Evolutionary conservation across 2,329 filamentous ascomycete species (phyloP).

Genomic region (Seiridium unicorne): DNA sequence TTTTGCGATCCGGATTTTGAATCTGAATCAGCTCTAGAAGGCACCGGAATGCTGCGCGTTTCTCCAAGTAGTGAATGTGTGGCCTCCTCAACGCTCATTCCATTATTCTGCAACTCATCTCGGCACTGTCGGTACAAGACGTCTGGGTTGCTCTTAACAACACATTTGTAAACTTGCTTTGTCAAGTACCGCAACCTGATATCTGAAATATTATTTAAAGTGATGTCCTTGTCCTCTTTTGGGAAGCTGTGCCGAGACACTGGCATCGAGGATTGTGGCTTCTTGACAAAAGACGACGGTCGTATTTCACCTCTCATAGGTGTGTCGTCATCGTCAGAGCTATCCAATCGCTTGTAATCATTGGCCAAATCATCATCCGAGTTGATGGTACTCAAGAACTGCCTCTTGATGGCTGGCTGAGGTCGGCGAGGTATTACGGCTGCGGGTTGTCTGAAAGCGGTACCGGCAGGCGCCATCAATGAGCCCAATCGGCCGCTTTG

Average conservation of each 20-base stretch:
- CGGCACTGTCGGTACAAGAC: slow-evolving; percentile 26
- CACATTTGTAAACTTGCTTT: slow-evolving; percentile 25
- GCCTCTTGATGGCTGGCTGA: slow-evolving; percentile 30
- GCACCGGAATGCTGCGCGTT: not conserved
- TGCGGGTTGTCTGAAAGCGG: slow-evolving; percentile 57
- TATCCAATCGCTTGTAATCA: slow-evolving; percentile 29
- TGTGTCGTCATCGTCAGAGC: slow-evolving; percentile 26
- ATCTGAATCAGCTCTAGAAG: not conserved
- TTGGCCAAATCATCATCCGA: slow-evolving; percentile 31
- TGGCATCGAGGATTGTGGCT: slow-evolving; percentile 10
- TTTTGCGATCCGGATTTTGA: not conserved
- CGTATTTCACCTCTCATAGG: slow-evolving; percentile 30
- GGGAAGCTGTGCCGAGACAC: slow-evolving; percentile 10
- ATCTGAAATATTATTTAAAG: slow-evolving; percentile 26
- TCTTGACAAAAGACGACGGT: slow-evolving; percentile 28
- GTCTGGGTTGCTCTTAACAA: slow-evolving; percentile 20
- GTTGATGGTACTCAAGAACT: slow-evolving; percentile 20
- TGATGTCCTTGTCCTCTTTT: slow-evolving; percentile 17
- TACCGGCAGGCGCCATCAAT: slow-evolving; percentile 74
- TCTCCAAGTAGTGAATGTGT: slow-evolving; percentile 9
- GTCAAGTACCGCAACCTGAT: slow-evolving; percentile 27
- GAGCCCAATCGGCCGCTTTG: slow-evolving; percentile 47
- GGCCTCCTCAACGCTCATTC: slow-evolving; percentile 6
- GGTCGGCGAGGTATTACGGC: slow-evolving; percentile 21
- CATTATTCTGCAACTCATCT: slow-evolving; percentile 21